Conservation (phyloP, 345 rosid genomes). For the Bretschneidera sinensis region DNA sequence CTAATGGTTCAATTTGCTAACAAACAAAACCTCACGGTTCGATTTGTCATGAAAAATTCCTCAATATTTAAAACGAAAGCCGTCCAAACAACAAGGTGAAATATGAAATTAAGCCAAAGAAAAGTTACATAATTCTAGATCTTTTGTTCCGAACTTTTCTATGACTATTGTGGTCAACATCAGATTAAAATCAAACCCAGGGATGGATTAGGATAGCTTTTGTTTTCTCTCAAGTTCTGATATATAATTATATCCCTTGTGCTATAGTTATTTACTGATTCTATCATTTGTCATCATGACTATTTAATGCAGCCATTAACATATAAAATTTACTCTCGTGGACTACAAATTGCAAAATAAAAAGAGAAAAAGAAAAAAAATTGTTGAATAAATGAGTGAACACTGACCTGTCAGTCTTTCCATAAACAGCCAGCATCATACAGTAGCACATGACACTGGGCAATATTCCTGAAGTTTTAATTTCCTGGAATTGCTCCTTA, state of each 20-base stretch:
- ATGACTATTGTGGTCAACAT: not conserved
- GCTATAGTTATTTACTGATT: conserved; percentile 1
- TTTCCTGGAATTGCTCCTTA: conserved; percentile 87
- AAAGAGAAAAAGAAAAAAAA: conserved; percentile 1
- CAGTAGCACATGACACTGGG: conserved; percentile 91
- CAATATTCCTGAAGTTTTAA: conserved; percentile 67
- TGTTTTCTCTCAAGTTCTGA: not conserved
- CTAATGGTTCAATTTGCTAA: too few species aligned
- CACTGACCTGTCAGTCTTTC: conserved; percentile 70
- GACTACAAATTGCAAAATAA: not conserved
- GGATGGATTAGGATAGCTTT: not conserved
- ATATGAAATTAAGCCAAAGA: too few species aligned
- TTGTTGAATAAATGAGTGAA: conserved; percentile 11
- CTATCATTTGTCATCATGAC: not conserved
- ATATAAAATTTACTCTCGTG: not conserved
- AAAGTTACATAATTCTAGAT: not conserved
- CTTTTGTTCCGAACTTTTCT: not conserved
- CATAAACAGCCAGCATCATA: conserved; percentile 91
- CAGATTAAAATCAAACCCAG: not conserved
- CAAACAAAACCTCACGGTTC: too few species aligned
- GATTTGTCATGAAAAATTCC: too few species aligned
- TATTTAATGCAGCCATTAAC: conserved; percentile 5
- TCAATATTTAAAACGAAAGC: too few species aligned
- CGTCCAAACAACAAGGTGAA: too few species aligned
- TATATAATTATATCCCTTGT: conserved; percentile 1